Base-by-base conservation (phyloP, 1,284 basidiomycete species). In the Ganoderma lingzhi region DNA sequence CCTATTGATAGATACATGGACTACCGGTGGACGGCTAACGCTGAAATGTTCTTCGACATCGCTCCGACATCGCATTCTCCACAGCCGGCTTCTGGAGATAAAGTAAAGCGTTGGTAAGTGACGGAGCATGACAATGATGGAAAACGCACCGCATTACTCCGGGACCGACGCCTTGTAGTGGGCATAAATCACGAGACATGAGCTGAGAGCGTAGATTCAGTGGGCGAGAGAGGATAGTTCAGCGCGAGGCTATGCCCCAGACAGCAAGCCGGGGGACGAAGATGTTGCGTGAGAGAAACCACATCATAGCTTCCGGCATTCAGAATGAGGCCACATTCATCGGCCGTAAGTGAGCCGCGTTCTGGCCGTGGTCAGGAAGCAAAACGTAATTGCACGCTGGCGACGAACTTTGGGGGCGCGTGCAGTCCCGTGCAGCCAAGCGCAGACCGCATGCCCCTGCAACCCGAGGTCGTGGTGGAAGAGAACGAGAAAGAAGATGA, bases 41-140 rank as follows among this genome's bases (percentile, higher is more conserved):
- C 56, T 35, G 56, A 37, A 39, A 59, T 39, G 35, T 6, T 44
- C 41, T 44, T 58, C 28, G 39, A 15, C 23, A 30, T 39, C 59
- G 41, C 59, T 61, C 59, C 39, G 39, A 37, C 56, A 59, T n/a
- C 35, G 59, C 39, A 44, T 30, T 41, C n/a, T 61, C 28, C 41
- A 53, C 48, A 17, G 48, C 30, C 48, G 37, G 37, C 62, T 68
- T 64, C 62, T 61, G 58, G 35, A 64, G 66, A 68, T 64, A 60
- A 23, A 64, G 63, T 61, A 19, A 44, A n/a, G 17, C 62, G 66
- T 68, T 41, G 66, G 62, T 64, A 59, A 45, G 63, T 35, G 63
- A 68, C 56, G 56, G 28, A 44, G 37, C 45, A 61, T 53, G 42
- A 17, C 35, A 64, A 58, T 60, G 56, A 61, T 68, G 62, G 23